Percentiles rank a stretch among this genome's conserved stretches.
These are phyloP conservation scores for Naganishia onofrii DNA, from an alignment of 768 basidiomycete species.

Conservation along the genomic window DNA sequence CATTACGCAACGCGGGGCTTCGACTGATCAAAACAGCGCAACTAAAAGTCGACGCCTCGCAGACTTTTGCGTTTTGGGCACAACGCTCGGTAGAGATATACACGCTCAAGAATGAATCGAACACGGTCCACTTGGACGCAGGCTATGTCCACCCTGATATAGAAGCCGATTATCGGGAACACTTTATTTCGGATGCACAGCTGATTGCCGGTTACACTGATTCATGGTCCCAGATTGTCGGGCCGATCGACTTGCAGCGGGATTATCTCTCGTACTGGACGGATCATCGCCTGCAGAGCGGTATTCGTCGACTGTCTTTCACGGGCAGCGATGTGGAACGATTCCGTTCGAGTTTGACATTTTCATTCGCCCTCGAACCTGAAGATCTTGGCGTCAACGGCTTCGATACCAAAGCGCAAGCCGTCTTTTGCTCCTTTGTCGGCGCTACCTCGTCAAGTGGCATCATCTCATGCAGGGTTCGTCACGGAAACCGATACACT, in stretches of 20 bases:
- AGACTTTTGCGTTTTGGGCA: neutral
- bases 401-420: neutral
- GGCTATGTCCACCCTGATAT: constrained; percentile 4
- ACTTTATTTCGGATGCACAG: neutral
- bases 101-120: constrained; percentile 3
- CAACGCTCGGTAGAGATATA: constrained; percentile 4
- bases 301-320: neutral
- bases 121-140: neutral
- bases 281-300: neutral
- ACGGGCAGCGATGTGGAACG: neutral
- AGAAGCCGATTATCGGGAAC: constrained; percentile 3
- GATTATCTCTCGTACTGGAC: neutral
- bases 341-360: neutral
- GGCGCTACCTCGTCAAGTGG: neutral
- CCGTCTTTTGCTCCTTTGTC: neutral
- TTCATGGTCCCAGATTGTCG: neutral
- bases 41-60: neutral
- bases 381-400: neutral
- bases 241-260: neutral
- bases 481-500: neutral
- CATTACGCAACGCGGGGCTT: neutral
- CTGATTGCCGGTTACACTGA: neutral
- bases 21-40: neutral
- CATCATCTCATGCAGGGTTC: neutral
- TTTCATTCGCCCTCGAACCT: neutral